phyloP scores from a whole-genome alignment of 768 basidiomycete genomes.

The Russula sp. region DNA sequence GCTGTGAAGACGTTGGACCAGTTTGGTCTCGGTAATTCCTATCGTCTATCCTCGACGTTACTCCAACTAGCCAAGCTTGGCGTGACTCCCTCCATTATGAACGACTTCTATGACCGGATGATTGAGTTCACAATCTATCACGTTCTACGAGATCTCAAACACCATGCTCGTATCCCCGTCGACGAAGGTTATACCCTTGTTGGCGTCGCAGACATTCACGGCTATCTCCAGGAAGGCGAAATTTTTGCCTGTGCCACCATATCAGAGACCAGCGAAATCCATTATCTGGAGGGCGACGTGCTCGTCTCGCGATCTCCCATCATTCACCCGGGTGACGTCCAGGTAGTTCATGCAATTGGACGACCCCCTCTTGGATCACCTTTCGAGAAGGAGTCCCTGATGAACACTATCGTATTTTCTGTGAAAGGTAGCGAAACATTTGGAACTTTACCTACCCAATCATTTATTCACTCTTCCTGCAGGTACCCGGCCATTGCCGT shows the following conservation, averaged over 20 bases:
- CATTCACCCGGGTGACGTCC: constrained; percentile 68
- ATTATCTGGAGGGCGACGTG: constrained; percentile 53
- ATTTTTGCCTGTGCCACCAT: constrained; percentile 60
- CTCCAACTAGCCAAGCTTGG: constrained; percentile 49
- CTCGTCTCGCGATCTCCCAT: constrained; percentile 63
- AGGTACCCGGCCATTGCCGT: constrained; percentile 60
- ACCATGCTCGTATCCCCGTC: constrained; percentile 63
- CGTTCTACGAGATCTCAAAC: constrained; percentile 62
- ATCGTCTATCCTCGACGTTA: constrained; percentile 53
- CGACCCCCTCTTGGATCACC: constrained; percentile 52
- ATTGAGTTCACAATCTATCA: constrained; percentile 58
- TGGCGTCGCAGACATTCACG: constrained; percentile 64
- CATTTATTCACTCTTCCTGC: neutral
- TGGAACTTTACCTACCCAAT: neutral
- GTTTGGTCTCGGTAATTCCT: constrained; percentile 58
- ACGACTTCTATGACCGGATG: constrained; percentile 51
- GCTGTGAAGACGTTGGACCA: constrained; percentile 52
- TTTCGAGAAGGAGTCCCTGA: constrained; percentile 49
- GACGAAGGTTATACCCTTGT: constrained; percentile 63
- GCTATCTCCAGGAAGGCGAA: constrained; percentile 49
- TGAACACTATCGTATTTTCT: constrained; percentile 68
- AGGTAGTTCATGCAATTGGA: constrained; percentile 59
- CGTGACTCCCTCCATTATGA: constrained; percentile 38
- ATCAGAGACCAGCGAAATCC: constrained; percentile 37
- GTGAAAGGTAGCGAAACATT: constrained; percentile 44